Evolutionary conservation across 176 grass and related monocot species (phyloP), one percentile per base, ranked within the genome.

Genomic region (Guadua angustifolia): DNA sequence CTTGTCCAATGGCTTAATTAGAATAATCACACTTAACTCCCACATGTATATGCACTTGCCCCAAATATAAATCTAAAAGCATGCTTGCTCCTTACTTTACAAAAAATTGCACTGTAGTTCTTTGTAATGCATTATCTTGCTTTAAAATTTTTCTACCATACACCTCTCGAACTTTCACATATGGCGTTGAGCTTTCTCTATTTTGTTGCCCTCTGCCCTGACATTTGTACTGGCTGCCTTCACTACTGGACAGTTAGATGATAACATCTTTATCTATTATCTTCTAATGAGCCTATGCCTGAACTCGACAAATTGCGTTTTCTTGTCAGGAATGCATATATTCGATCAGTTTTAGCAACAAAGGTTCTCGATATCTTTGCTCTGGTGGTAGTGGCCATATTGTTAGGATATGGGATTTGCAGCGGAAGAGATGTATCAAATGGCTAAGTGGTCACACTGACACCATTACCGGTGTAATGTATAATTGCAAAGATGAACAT

Each of bases 401-500:
- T 85, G 89, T 99, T 69, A 91, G 91, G 83, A 95, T 98, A 86
- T 98, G 95, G 95, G 95, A 98, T 85, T 82, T 97, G 71, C 95
- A 97, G 75, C 86, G 90, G 66, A 97, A 97, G 74, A 88, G 92
- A 66, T 98, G 95, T 82, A 98, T 95, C 74, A 98, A 98, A 91
- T 91, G 95, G 95, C 83, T 98, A 59, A 89, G 90, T 29, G 95
- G 95, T 62, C 95, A 99, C 73, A 89, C 93, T 39, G 96, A 95
- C 65, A 92, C 89, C 21, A 95, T 99, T 73, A 99, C 93, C 44
- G 93, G 96, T 17, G 96, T 99, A 63, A 92, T 95, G 91, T 99
- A 99, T 83, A 99, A 99, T 75, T 95, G 87, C 81, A 92, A 94
- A 76, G 96, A 99, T 83, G 96, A 99, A 75, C 93, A 99, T 86